A percentile compares a stretch with the other conserved stretches of the same genome.
These are phyloP conservation scores for Flaveria ramosissima DNA, from an alignment of 129 eudicot species.

Conservation along the genomic window DNA sequence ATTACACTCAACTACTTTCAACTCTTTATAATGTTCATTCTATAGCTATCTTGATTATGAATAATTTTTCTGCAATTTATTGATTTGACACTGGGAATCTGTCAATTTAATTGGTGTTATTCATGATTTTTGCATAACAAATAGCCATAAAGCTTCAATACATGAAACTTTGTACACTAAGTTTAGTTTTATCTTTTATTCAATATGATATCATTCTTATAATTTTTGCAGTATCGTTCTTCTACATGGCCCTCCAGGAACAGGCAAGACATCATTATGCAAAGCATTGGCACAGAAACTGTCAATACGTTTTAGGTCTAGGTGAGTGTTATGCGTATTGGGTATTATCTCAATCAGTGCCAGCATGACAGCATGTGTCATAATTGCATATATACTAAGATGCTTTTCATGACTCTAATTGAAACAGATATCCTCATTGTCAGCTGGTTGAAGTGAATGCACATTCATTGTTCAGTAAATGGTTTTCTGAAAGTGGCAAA, in stretches of 20 bases:
- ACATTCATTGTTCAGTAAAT: conserved; percentile 95
- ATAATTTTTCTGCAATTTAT: conserved; percentile 9
- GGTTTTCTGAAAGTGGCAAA: conserved; percentile 99
- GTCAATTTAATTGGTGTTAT: background rate
- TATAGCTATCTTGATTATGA: conserved; percentile 10
- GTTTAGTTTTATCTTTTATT: background rate
- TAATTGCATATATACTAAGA: conserved; percentile 3
- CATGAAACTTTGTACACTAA: background rate
- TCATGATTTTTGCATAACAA: background rate
- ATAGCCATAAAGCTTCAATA: background rate
- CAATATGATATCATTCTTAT: conserved; percentile 16
- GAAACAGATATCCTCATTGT: conserved; percentile 76
- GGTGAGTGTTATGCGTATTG: conserved; percentile 41
- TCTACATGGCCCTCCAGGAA: conserved; percentile 99
- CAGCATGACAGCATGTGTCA: conserved; percentile 15
- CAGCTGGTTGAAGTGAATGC: conserved; percentile 96
- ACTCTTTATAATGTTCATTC: background rate
- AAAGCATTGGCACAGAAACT: conserved; percentile 97
- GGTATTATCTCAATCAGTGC: conserved; percentile 19
- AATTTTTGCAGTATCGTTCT: conserved; percentile 76
- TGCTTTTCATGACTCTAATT: conserved; percentile 3
- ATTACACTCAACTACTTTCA: conserved; percentile 7
- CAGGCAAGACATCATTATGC: conserved; percentile 97
- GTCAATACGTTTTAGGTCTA: conserved; percentile 84
- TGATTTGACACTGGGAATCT: background rate